Conservation (phyloP, 208 protist genomes). For the Crithidia expoeki region DNA sequence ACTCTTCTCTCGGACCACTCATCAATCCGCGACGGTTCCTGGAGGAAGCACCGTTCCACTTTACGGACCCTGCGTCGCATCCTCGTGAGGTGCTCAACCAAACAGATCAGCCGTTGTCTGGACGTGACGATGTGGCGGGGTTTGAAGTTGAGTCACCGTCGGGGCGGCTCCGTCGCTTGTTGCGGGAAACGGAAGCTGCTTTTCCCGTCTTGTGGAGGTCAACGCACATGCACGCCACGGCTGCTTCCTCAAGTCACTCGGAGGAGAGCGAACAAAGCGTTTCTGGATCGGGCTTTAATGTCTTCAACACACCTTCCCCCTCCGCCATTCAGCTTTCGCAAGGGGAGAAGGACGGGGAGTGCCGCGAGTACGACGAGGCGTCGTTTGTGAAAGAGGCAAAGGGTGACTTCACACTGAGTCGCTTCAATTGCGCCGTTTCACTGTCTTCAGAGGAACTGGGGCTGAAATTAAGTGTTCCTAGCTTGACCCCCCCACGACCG, state of each 20-base stretch:
- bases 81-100: not conserved
- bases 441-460: not conserved
- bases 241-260: not conserved
- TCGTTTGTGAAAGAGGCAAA: not conserved
- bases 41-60: not conserved
- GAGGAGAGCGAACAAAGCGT: not conserved
- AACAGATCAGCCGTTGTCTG: not conserved
- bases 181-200: conserved; percentile 18
- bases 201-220: conserved; percentile 7
- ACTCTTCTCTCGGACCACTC: not conserved
- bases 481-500: conserved; percentile 19
- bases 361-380: not conserved
- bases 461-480: not conserved
- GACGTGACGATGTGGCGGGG: not conserved
- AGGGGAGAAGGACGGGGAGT: not conserved
- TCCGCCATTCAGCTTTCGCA: conserved; percentile 4
- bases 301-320: not conserved
- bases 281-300: not conserved
- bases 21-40: not conserved
- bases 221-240: not conserved
- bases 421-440: not conserved
- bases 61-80: not conserved
- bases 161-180: conserved; percentile 15
- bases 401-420: not conserved
- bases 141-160: conserved; percentile 11